Evolutionary conservation across 2,329 filamentous ascomycete species (phyloP).

Genomic region (Apiospora arundinis): DNA sequence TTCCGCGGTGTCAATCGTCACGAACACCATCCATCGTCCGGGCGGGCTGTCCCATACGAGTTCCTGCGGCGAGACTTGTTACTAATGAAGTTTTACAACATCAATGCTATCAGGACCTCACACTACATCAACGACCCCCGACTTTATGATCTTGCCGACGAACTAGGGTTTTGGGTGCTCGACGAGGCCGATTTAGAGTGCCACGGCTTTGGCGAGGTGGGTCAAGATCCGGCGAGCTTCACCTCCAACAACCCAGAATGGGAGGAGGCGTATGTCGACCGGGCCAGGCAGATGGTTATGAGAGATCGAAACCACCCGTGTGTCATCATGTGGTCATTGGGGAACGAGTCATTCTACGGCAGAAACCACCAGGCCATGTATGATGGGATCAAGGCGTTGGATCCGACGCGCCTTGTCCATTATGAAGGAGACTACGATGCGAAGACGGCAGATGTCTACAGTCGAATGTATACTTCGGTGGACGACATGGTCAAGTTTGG

Average conservation of each 20-base stretch:
- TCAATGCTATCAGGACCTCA: conserved; percentile 73
- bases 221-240: conserved; percentile 52
- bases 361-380: conserved; percentile 73
- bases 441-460: conserved; percentile 66
- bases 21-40: conserved; percentile 69
- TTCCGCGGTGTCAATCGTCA: conserved; percentile 74
- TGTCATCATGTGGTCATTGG: conserved; percentile 74
- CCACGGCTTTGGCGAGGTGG: conserved; percentile 55
- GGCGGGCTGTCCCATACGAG: conserved; percentile 66
- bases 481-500: conserved; percentile 50
- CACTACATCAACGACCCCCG: conserved; percentile 69
- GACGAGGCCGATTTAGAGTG: conserved; percentile 63
- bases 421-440: conserved; percentile 69
- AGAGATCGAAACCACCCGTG: conserved; percentile 66
- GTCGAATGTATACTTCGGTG: conserved; percentile 68
- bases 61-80: conserved; percentile 67
- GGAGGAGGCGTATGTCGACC: conserved; percentile 70
- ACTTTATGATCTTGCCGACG: conserved; percentile 67
- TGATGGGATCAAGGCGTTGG: conserved; percentile 62
- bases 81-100: conserved; percentile 71
- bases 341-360: conserved; percentile 76
- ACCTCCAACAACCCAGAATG: conserved; percentile 67
- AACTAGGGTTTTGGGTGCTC: conserved; percentile 69
- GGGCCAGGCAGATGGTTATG: conserved; percentile 67
- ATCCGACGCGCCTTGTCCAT: conserved; percentile 65